These are phyloP conservation scores for Pseudocercospora vitis DNA, from an alignment of 2,329 filamentous ascomycete genomes.

Conservation along the genomic window DNA sequence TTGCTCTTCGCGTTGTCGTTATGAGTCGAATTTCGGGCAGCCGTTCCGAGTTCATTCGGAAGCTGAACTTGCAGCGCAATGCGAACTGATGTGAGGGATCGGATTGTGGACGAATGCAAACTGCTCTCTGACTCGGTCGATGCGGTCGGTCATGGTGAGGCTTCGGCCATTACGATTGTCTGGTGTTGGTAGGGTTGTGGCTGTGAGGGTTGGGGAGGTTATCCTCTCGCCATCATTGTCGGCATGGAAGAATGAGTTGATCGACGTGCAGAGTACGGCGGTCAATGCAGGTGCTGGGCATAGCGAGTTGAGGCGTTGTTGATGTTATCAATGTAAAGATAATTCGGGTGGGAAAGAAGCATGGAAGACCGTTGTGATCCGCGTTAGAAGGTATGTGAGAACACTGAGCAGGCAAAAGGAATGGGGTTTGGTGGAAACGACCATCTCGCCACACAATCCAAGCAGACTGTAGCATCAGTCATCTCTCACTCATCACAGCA, in stretches of 20 bases:
- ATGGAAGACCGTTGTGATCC: too few species aligned
- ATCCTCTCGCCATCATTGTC: constrained; percentile 49
- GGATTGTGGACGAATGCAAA: too few species aligned
- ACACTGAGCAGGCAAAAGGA: too few species aligned
- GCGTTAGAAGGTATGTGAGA: too few species aligned
- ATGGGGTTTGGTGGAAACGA: too few species aligned
- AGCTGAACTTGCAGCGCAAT: too few species aligned
- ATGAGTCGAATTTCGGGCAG: constrained; percentile 46
- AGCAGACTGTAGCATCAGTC: too few species aligned
- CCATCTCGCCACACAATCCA: too few species aligned
- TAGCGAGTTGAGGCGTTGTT: constrained; percentile 9
- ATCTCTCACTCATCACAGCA: constrained; percentile 8
- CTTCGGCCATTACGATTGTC: constrained; percentile 26
- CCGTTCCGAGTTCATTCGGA: constrained; percentile 46
- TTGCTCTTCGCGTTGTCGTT: constrained; percentile 50
- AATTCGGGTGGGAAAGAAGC: too few species aligned
- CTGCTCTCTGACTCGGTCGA: too few species aligned
- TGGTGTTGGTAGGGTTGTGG: constrained; percentile 41
- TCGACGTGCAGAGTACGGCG: constrained; percentile 19
- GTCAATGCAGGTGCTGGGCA: constrained; percentile 13
- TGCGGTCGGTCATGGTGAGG: constrained; percentile 32
- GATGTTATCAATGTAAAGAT: too few species aligned
- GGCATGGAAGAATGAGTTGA: constrained; percentile 25
- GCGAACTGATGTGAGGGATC: too few species aligned
- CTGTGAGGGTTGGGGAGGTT: constrained; percentile 48